Conservation (phyloP, 176 grass and related monocot species). For the Musa acuminata region DNA sequence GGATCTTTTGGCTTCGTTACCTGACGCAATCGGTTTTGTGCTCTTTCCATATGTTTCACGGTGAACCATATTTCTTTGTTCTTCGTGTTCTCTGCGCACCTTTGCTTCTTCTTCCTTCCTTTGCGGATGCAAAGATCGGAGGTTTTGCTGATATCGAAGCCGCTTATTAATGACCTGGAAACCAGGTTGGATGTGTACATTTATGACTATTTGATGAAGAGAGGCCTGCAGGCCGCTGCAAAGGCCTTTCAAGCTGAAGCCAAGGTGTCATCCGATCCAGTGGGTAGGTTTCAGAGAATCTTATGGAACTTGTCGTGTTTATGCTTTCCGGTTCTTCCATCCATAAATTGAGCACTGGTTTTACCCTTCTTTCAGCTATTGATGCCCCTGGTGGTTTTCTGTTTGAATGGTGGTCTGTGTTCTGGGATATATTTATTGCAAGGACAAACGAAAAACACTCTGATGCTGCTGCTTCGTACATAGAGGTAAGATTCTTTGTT, state of each 20-base stretch:
- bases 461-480: slow-evolving; percentile 91
- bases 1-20: not conserved
- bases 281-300: slow-evolving; percentile 53
- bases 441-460: slow-evolving; percentile 99
- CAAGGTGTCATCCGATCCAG: slow-evolving; percentile 97
- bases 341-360: slow-evolving; percentile 7
- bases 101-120: not conserved
- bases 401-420: slow-evolving; percentile 99
- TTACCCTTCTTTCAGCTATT: slow-evolving; percentile 51
- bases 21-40: not conserved
- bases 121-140: not conserved
- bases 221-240: slow-evolving; percentile 93
- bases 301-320: not conserved
- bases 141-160: not conserved
- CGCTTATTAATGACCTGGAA: not conserved
- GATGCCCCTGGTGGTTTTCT: slow-evolving; percentile 99
- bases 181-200: slow-evolving; percentile 99
- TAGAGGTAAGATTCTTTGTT: slow-evolving; percentile 44
- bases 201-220: slow-evolving; percentile 99
- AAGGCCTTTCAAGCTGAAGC: slow-evolving; percentile 99
- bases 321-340: not conserved
- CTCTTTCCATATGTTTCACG: not conserved
- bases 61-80: not conserved
- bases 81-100: not conserved
- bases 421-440: slow-evolving; percentile 99